Evolutionary conservation across 1,139 yeast species (phyloP), one percentile per base, ranked within the genome.

Genomic region (Nakaseomyces kungkrabaensis): DNA sequence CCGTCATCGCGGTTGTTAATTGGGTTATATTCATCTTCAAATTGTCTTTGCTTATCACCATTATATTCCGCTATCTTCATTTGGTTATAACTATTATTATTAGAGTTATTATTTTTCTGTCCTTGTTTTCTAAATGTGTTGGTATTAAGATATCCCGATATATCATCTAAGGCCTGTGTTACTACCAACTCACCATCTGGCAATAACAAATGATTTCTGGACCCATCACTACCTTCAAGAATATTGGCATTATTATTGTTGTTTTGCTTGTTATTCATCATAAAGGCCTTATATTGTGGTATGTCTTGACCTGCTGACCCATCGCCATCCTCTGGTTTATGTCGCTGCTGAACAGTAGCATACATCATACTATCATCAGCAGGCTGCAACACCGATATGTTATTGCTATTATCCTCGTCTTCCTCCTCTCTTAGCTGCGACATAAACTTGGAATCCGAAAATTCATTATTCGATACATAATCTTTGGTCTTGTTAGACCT

Each of bases 131-230:
- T 60, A 46, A 60, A 60, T 10, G 64, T 60, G 38, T 60, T 60
- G 10, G 63, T 47, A 36, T 47, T 54, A 3, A 61, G 63, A 29
- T 60, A 56, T 4, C 61, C 56, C 5, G 65, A 59, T 9, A 61
- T 54, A 51, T 61, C 65, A 46, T 57, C 58, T 34, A 61, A 47
- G 11, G 63, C 59, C 5, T 62, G 57, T 13, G 60, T 58, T 10
- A 61, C 59, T 5, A 61, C 55, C 27, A 60, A 45, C 29, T 60
- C 60, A 5, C 59, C 51, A 32, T 52, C 54, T 1, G 56, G 53
- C 25, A 41, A 11, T 29, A 31, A n/a, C 44, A 41, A 24, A 5
- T 31, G 44, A 43, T 24, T 25, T 5, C 24, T n/a, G 4, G 22
- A 2, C 24, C 9, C 9, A 4, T 31, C 29, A 10, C n/a, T 33